Evolutionary conservation across 2,329 filamentous ascomycete genomes (phyloP).

Genomic region (Sclerotinia spermophila): DNA sequence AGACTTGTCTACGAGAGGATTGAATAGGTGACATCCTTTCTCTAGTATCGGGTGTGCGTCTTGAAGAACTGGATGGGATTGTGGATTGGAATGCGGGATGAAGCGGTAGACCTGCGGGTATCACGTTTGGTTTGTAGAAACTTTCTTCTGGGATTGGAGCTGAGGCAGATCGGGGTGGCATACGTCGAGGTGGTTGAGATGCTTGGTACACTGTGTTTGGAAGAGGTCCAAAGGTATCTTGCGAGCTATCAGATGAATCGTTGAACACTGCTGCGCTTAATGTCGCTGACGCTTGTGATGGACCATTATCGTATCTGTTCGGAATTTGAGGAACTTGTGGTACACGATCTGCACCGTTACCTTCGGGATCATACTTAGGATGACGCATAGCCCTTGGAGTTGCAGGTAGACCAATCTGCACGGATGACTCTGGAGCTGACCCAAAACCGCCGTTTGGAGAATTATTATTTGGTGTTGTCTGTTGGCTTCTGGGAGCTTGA

Average conservation of each 20-base stretch:
- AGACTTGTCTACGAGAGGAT: slow-evolving; percentile 35
- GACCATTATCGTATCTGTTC: slow-evolving; percentile 39
- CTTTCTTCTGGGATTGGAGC: slow-evolving; percentile 52
- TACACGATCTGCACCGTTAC: slow-evolving; percentile 53
- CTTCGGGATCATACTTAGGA: slow-evolving; percentile 61
- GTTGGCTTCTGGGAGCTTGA: slow-evolving; percentile 57
- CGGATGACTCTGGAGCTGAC: slow-evolving; percentile 45
- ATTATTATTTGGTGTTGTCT: slow-evolving; percentile 46
- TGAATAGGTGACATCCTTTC: slow-evolving; percentile 22
- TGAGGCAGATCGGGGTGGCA: slow-evolving; percentile 57
- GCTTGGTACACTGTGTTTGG: slow-evolving; percentile 37
- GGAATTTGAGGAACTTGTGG: slow-evolving; percentile 53
- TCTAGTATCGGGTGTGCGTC: slow-evolving; percentile 29
- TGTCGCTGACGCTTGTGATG: slow-evolving; percentile 18
- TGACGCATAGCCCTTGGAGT: slow-evolving; percentile 90
- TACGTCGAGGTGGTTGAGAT: slow-evolving; percentile 46
- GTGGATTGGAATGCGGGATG: slow-evolving; percentile 43
- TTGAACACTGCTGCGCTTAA: slow-evolving; percentile 19
- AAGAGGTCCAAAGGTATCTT: slow-evolving; percentile 34
- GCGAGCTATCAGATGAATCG: slow-evolving; percentile 30
- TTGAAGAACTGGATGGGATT: slow-evolving; percentile 38
- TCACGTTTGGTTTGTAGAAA: slow-evolving; percentile 31
- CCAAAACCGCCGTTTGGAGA: slow-evolving; percentile 41
- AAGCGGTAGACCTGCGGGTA: slow-evolving; percentile 38
- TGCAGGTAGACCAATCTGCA: slow-evolving; percentile 73